Percentiles rank a stretch among this genome's conserved stretches.
Evolutionary conservation across 176 grass and related monocot genomes (phyloP).

Genomic region (Avena eriantha): DNA sequence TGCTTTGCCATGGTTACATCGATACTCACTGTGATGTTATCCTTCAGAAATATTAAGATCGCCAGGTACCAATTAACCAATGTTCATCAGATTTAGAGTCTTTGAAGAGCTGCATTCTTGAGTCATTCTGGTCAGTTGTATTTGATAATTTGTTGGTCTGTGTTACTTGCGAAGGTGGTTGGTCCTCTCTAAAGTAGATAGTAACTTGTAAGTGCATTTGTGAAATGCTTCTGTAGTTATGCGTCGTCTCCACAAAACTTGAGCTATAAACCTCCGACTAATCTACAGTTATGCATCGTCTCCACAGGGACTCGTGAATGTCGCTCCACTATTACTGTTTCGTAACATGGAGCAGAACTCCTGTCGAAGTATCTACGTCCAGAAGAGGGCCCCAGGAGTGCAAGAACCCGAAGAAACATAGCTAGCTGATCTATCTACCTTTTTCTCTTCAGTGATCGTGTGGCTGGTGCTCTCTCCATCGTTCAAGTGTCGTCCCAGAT

Average conservation of each 20-base stretch:
- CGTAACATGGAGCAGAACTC: constrained; percentile 31
- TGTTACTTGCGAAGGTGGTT: background rate
- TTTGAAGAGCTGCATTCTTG: constrained; percentile 23
- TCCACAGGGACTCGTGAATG: constrained; percentile 50
- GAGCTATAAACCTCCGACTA: background rate
- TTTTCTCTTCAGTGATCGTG: background rate
- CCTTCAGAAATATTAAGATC: constrained; percentile 95
- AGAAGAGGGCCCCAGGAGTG: background rate
- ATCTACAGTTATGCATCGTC: constrained; percentile 34
- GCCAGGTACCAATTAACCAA: constrained; percentile 62
- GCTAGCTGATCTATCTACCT: background rate
- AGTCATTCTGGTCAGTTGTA: constrained; percentile 2
- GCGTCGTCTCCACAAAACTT: constrained; percentile 1
- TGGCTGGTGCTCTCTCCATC: background rate
- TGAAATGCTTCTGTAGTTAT: background rate
- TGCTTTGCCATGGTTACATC: constrained; percentile 84
- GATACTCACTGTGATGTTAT: constrained; percentile 87
- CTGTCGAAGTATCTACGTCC: background rate
- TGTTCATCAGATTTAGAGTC: constrained; percentile 6
- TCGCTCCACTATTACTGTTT: background rate
- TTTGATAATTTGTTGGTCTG: background rate
- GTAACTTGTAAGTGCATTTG: background rate
- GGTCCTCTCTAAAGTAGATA: constrained; percentile 25
- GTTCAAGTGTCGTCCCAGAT: background rate
- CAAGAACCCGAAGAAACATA: constrained; percentile 12